phyloP scores from a whole-genome alignment of 805 yeast genomes.

The Ogataea pilisensis region DNA sequence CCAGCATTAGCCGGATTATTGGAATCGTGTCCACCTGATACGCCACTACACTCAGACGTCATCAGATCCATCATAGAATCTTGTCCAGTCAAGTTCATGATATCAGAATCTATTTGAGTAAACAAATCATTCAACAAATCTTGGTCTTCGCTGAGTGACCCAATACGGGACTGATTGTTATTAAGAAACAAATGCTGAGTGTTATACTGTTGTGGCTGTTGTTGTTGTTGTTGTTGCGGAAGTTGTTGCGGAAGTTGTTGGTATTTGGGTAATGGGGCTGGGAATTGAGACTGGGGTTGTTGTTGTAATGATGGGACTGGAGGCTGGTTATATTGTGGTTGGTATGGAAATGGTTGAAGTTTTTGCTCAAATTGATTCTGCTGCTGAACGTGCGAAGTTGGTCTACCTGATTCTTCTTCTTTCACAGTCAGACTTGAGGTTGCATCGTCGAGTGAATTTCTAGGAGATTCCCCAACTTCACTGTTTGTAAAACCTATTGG shows the following conservation, averaged over 20 bases:
- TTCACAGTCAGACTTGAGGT: too few species aligned
- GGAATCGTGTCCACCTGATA: background rate
- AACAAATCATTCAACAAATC: slow-evolving; percentile 27
- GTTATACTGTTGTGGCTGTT: background rate
- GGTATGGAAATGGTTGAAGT: background rate
- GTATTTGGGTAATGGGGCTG: background rate
- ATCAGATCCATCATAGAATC: slow-evolving; percentile 11
- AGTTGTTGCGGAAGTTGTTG: background rate
- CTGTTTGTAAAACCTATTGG: slow-evolving; percentile 29
- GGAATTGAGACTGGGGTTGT: too few species aligned
- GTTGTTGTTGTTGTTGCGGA: slow-evolving; percentile 19
- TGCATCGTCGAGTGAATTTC: slow-evolving; percentile 1
- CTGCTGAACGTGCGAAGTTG: too few species aligned
- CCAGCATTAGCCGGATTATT: slow-evolving; percentile 1
- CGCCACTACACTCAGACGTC: slow-evolving; percentile 1
- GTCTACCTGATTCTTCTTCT: too few species aligned
- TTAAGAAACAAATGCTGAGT: background rate
- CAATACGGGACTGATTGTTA: background rate
- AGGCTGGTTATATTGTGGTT: slow-evolving; percentile 1
- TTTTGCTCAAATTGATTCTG: background rate
- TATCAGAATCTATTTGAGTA: slow-evolving; percentile 29
- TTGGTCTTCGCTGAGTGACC: slow-evolving; percentile 18
- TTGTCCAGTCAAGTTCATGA: slow-evolving; percentile 22
- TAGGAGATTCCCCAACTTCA: slow-evolving; percentile 14
- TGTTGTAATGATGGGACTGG: background rate